Base-by-base conservation (phyloP, 345 rosid species). In the Eucalyptus leucophloia region DNA sequence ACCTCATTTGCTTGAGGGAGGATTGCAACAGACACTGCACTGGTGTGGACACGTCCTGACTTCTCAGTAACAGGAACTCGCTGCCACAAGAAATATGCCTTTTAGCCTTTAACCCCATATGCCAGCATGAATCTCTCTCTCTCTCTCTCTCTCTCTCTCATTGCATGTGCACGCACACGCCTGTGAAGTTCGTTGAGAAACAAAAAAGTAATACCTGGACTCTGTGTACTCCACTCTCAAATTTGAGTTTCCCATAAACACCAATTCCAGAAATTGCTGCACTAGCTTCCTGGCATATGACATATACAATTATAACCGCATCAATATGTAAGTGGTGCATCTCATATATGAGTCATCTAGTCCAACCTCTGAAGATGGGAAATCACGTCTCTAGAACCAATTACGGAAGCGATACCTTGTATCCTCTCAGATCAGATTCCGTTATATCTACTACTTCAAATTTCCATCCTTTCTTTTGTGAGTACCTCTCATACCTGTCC, bases 1-100 rank as follows among this genome's bases (percentile, higher is more conserved):
- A 89, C 99, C 99, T 98, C 96, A 93, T 96, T 96, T 90, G 99
- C 99, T 92, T 98, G 99, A 51, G 99, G 99, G 90, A 98, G 99
- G 93, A 97, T 95, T 65, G 99, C 99, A 92, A 98, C 97, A 87
- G 99, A 98, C 89, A 98, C 96, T 32, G 99, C 99, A 91, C 99
- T 96, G 34, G 99, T 97, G 93, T 96, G 99, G 91, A 98, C 93
- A 45, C 98, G 94, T 45, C 99, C 99, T 90, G 95, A 95, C 92
- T 97, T 98, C 94, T 98, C 99, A 3, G 99, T 98, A 50, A 95
- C 94, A 53, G 99, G 99, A 92, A 98, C 98, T 86, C 99, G 98
- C 99, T 98, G 98, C 93, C 87, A 87, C 89, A 91, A 92, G 81
- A 44, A 91, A 92, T 88, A 47, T 77, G 87, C 87, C 18, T 62